Evolutionary conservation across 2,329 filamentous ascomycete genomes (phyloP), one percentile per base, ranked within the genome.

Genomic region (Fusarium odoratissimum): DNA sequence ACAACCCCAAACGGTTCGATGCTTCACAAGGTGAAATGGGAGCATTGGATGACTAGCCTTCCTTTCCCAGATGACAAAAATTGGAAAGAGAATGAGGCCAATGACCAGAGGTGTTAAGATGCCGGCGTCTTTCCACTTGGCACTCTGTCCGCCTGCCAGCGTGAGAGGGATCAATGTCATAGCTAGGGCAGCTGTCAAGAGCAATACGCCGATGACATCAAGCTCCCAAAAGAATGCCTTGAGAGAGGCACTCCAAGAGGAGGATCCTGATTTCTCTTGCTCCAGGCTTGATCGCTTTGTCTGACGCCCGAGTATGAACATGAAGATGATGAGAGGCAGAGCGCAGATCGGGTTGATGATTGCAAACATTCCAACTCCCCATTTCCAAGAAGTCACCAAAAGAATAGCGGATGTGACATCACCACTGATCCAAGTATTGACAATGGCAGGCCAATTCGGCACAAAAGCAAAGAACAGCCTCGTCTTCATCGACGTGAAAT

Each of bases 401-500:
- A 55, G 25, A 6, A 55, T 41, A 6, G 51, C 51, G 1, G 51
- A 55, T 19, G 51, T 41, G 1, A 55, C n/a, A 41, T 55, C 25
- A 6, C 51, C 51, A 1, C 51, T 41, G 16, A 55, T 28, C 35
- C 51, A 55, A 2, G n/a, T 55, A 7, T 55, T 55, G 25, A 55
- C 25, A 41, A 55, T 13, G 5, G 35, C 51, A n/a, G 51, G 51
- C 51, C 51, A 55, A 11, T 55, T 55, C 1, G 51, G 51, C 8
- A 55, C 51, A 19, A 55, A 55, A 8, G 51, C 51, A 55, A 55
- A 55, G 14, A 55, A 55, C 25, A 55, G 14, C 14, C 51, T 40
- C 6, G 51, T 41, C 19, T 31, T 55, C 51, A 55, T 41, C 0
- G 51, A 55, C 2, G 51, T 55, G 5, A 55, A 55, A 19, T 55